A percentile compares a stretch with the other conserved stretches of the same genome.
Evolutionary conservation across 202 grass and related monocot genomes (phyloP).

Genomic region (Sporobolus alterniflorus): DNA sequence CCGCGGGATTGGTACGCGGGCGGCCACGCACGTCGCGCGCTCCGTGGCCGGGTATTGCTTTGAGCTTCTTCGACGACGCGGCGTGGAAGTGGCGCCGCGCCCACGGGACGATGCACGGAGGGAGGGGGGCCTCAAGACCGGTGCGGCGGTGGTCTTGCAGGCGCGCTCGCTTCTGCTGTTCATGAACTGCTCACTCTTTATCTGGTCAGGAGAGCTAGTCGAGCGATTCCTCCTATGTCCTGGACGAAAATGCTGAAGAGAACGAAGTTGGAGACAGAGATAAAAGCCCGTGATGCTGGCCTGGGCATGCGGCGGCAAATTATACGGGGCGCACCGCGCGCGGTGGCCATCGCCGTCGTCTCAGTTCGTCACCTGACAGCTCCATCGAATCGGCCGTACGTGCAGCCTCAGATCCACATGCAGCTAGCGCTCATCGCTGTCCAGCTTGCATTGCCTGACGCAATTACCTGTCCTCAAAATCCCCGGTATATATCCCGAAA

Average conservation of each 20-base stretch:
- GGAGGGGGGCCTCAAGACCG: background rate
- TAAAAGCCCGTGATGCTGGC: constrained; percentile 4
- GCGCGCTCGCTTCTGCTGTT: background rate
- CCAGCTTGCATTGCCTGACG: constrained; percentile 15
- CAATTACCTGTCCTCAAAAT: background rate
- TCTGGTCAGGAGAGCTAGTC: background rate
- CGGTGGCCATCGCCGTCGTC: background rate
- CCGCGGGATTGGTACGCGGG: background rate
- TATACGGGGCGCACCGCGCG: background rate
- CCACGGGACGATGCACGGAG: background rate
- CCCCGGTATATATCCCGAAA: background rate
- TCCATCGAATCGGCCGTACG: constrained; percentile 24
- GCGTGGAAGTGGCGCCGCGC: background rate
- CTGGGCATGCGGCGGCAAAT: constrained; percentile 30
- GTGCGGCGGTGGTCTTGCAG: no score
- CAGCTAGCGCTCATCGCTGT: background rate
- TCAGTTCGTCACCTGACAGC: background rate
- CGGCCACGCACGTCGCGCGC: no score
- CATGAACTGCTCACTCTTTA: background rate
- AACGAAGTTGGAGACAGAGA: no score
- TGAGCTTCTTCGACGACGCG: background rate
- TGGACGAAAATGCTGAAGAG: background rate
- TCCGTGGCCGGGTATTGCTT: background rate
- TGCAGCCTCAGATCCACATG: background rate
- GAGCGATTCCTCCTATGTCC: background rate